These are phyloP conservation scores for Erythrobasidium hasegawianum DNA, from an alignment of 1,284 basidiomycete genomes.

Conservation along the genomic window DNA sequence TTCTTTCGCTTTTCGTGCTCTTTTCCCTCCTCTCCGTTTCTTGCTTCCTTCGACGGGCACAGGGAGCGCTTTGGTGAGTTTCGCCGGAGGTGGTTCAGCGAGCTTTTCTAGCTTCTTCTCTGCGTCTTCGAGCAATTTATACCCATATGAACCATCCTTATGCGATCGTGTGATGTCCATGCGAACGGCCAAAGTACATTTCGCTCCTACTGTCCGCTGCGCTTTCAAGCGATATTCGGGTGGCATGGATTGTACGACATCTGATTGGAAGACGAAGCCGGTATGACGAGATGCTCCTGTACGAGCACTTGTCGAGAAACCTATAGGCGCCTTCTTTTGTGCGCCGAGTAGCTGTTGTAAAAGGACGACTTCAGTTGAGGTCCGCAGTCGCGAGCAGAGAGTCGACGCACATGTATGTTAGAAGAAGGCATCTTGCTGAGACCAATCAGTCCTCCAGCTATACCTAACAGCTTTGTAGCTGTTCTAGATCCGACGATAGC, in stretches of 20 bases:
- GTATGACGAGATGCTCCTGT: conserved; percentile 68
- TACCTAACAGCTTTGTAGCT: conserved; percentile 95
- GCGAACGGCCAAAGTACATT: conserved; percentile 80
- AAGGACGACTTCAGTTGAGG: conserved; percentile 2
- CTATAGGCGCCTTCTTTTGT: conserved; percentile 80
- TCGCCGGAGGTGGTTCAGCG: conserved; percentile 87
- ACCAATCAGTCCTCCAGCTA: conserved; percentile 86
- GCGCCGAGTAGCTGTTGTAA: conserved; percentile 76
- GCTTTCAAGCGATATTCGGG: conserved; percentile 89
- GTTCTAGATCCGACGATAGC: conserved; percentile 96
- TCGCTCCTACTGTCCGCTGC: conserved; percentile 88
- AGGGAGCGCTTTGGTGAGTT: conserved; percentile 91
- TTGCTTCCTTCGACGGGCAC: conserved; percentile 87
- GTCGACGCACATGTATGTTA: conserved; percentile 76
- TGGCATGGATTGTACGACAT: conserved; percentile 76
- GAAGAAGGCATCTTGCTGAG: conserved; percentile 92
- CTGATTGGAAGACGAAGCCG: conserved; percentile 92
- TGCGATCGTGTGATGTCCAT: conserved; percentile 81
- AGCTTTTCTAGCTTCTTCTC: conserved; percentile 87
- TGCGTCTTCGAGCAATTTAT: conserved; percentile 73
- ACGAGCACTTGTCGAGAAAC: conserved; percentile 70
- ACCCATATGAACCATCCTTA: conserved; percentile 72
- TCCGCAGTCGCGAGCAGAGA: background rate
- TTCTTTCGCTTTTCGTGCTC: conserved; percentile 94
- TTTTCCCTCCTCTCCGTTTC: conserved; percentile 89